phyloP scores from a whole-genome alignment of 1,284 basidiomycete genomes.

The Moesziomyces antarcticus region DNA sequence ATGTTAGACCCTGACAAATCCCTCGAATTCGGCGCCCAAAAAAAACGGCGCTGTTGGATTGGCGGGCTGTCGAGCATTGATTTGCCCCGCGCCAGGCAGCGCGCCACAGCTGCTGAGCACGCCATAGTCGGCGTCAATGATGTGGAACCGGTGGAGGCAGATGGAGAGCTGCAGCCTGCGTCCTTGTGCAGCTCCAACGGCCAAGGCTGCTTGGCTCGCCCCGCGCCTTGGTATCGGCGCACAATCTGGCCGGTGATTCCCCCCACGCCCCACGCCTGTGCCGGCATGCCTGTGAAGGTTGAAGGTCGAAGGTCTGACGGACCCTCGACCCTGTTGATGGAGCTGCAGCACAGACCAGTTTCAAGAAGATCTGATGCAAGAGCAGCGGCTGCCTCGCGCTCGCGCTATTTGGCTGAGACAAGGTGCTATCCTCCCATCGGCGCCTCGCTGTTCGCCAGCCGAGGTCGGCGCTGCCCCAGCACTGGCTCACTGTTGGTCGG shows the following conservation, averaged over 20 bases:
- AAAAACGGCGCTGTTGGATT: not conserved
- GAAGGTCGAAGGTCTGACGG: not conserved
- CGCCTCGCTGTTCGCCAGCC: not conserved
- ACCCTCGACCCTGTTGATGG: conserved; percentile 17
- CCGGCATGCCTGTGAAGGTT: no score
- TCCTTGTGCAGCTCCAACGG: not conserved
- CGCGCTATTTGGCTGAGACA: conserved; percentile 20
- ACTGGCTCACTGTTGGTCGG: no score
- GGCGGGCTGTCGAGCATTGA: not conserved
- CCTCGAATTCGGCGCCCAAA: no score
- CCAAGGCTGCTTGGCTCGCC: conserved; percentile 13
- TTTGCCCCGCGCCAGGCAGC: not conserved
- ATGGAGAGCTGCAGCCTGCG: conserved; percentile 4
- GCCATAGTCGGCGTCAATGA: conserved; percentile 9
- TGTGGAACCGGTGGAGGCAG: conserved; percentile 6
- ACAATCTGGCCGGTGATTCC: not conserved
- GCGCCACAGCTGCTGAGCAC: not conserved
- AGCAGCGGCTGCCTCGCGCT: conserved; percentile 28
- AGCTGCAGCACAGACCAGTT: conserved; percentile 37
- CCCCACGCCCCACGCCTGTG: not conserved
- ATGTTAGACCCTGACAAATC: not conserved
- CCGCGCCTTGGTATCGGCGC: conserved; percentile 2
- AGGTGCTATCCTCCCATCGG: conserved; percentile 1
- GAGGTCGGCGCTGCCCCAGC: not conserved
- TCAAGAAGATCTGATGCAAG: conserved; percentile 19